phyloP scores from a whole-genome alignment of 1,139 yeast species.

The Kurtzmaniella natalensis region DNA sequence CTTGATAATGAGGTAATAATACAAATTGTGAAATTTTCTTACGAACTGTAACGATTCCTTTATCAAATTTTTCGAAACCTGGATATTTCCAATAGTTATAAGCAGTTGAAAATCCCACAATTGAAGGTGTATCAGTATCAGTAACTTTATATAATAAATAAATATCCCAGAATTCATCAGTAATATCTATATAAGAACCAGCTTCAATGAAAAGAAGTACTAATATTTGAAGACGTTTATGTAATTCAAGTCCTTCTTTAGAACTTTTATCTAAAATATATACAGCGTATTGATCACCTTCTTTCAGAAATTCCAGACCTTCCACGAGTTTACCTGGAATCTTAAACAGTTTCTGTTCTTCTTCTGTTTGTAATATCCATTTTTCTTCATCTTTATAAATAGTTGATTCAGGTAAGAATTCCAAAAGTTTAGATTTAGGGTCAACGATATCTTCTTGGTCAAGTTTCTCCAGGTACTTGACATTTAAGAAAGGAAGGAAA shows the following conservation, averaged over 20 bases:
- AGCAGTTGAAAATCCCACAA: slow-evolving; percentile 79
- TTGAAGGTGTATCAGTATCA: slow-evolving; percentile 30
- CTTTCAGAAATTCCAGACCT: slow-evolving; percentile 24
- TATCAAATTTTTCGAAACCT: slow-evolving; percentile 55
- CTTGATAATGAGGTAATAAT: slow-evolving; percentile 76
- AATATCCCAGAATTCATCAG: slow-evolving; percentile 72
- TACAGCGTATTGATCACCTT: slow-evolving; percentile 28
- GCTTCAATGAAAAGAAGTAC: slow-evolving; percentile 88
- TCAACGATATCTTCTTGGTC: slow-evolving; percentile 46
- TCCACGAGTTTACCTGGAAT: slow-evolving; percentile 48
- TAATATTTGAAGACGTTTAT: slow-evolving; percentile 70
- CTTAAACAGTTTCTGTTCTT: slow-evolving; percentile 39
- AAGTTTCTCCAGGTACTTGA: slow-evolving; percentile 52
- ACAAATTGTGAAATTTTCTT: slow-evolving; percentile 86
- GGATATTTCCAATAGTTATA: slow-evolving; percentile 81
- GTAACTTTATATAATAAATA: slow-evolving; percentile 48
- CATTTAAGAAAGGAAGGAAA: slow-evolving; percentile 47
- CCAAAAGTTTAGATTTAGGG: slow-evolving; percentile 47
- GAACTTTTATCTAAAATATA: slow-evolving; percentile 38
- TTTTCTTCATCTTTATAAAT: slow-evolving; percentile 56
- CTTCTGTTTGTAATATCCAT: slow-evolving; percentile 58
- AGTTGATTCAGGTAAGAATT: slow-evolving; percentile 59
- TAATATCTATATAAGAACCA: slow-evolving; percentile 78
- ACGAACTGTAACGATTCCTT: slow-evolving; percentile 35
- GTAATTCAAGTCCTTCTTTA: slow-evolving; percentile 47